Evolutionary conservation across 2,329 filamentous ascomycete species (phyloP), one percentile per base, ranked within the genome.

Genomic region (Sclerotinia spermophila): DNA sequence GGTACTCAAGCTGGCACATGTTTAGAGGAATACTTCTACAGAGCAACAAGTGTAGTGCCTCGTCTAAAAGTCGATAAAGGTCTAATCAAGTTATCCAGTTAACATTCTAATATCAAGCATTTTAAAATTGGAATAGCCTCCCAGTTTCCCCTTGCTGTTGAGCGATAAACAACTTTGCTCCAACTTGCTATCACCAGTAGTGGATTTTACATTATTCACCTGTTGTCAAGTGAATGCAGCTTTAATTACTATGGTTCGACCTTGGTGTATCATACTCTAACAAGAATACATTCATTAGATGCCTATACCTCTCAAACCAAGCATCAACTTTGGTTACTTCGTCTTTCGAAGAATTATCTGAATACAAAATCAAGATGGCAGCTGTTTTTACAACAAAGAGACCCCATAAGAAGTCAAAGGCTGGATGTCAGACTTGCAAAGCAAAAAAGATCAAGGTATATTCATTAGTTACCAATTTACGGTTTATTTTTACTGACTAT

Each of bases 391-490:
- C 75, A 8, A 74, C 77, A 8, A 79, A 78, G 69, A 69, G 77
- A 67, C 74, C 77, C 27, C 77, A 79, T 67, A 78, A 76, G 68
- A 79, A 79, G 71, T 77, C 76, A 11, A 76, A 77, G 68, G 75
- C 69, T 19, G 77, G 77, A 8, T 79, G 77, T 67, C 69, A 70
- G 40, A 76, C 75, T 8, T 78, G 77, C 60, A 79, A 79, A 68
- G 59, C 73, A 19, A 76, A 74, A 68, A 77, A 77, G 72, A 75
- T 79, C 67, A 79, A 79, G 73, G 77, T 77, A 74, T 27, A 44
- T 62, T 11, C 38, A 40, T 38, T 5, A 19, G 15, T 30, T 33
- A 33, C 21, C 17, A 24, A 27, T 66, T 45, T 42, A 17, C 40
- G 24, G 35, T 62, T 35, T n/a, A 27, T 21, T 2, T 13, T 59